Evolutionary conservation across 2,329 filamentous ascomycete genomes (phyloP), one percentile per base, ranked within the genome.

Genomic region (Mycogone perniciosa): DNA sequence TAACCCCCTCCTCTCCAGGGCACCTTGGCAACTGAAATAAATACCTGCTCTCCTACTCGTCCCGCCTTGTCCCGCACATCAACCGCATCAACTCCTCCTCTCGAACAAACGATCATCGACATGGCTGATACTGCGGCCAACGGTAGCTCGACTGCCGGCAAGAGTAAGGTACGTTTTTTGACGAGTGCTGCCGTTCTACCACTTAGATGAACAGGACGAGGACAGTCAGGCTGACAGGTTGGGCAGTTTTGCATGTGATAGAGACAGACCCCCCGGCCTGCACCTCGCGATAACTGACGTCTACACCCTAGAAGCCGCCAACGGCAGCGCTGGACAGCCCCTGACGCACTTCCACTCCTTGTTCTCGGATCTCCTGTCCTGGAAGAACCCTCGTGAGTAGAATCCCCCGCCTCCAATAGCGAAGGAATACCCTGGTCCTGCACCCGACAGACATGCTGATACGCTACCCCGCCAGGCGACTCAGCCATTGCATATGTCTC

Each of bases 301-400:
- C 75, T 55, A 65, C 79, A 58, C 79, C 80, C 63, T 74, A 74
- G 63, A 78, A 77, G 45, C 80, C 80, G 37, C 44, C 49, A 57
- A 68, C 46, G 70, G 72, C 52, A 72, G 73, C 33, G 74, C 80
- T 60, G 80, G 79, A 60, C 80, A 85, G 67, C 77, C 77, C 46
- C 68, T 85, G 62, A 85, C 81, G 53, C 81, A 85, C 68, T 87
- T 86, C 66, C 82, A 86, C 71, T 86, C 82, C 11, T 81, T 86
- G 70, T 86, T 87, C 69, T 79, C 77, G 46, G 81, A 84, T 66
- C 75, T 87, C 51, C 72, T 87, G 55, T 85, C 82, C 58, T 86
- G 84, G 81, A 76, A 84, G 64, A 82, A 84, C 65, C 81, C 81
- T 64, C 78, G 81, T 82, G 74, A 63, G 78, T 74, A 29, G 7